Conservation (phyloP, 1,284 basidiomycete species). For the Ustilago trichophora region DNA sequence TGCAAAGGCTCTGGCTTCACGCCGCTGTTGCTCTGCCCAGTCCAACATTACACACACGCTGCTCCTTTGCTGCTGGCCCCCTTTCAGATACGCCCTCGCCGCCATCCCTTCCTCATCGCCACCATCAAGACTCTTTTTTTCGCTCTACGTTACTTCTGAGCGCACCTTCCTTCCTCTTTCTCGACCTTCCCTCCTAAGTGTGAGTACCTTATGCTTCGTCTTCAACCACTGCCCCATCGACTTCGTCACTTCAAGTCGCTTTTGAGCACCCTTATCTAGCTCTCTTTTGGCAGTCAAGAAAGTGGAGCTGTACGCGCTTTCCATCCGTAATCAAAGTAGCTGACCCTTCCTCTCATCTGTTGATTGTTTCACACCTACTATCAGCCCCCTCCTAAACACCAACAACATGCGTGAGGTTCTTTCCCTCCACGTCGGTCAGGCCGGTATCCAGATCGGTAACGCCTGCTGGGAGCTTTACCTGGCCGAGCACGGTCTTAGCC, state of each 20-base stretch:
- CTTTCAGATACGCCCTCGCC: constrained; percentile 2
- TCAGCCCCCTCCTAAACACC: no score
- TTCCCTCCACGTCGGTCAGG: constrained; percentile 92
- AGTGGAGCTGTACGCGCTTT: no score
- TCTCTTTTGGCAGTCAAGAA: no score
- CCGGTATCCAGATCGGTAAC: constrained; percentile 79
- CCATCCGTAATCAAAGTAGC: no score
- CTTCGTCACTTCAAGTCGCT: no score
- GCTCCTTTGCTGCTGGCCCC: neutral
- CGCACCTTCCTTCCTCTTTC: constrained; percentile 22
- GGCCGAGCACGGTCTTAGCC: constrained; percentile 88
- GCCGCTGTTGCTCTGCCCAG: no score
- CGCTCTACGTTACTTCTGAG: constrained; percentile 64
- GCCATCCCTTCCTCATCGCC: constrained; percentile 22
- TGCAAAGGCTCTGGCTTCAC: no score
- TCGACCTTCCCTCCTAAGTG: constrained; percentile 12
- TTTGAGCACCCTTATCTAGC: no score
- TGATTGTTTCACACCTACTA: no score
- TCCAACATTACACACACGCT: no score
- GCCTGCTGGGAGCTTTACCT: constrained; percentile 89
- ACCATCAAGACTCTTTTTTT: constrained; percentile 36
- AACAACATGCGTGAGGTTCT: constrained; percentile 75
- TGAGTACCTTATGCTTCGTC: constrained; percentile 8
- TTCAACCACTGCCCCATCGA: no score
- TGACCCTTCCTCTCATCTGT: no score